Base-by-base conservation (phyloP, 148 eudicot species). In the Persicaria maculosa region DNA sequence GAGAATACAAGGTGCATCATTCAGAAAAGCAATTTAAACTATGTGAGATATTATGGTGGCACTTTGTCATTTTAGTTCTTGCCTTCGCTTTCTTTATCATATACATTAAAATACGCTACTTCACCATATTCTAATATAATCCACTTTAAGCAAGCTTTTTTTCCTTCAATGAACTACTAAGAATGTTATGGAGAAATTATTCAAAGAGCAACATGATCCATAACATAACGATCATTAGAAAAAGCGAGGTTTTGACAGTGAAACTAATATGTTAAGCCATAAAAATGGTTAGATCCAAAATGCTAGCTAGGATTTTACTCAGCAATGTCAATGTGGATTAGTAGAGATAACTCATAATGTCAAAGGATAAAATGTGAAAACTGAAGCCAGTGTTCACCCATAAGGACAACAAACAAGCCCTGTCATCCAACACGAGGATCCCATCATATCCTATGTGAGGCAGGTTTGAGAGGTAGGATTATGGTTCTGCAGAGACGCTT, bases 291-390 rank as follows among this genome's bases (percentile, higher is more conserved):
- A 5, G 12, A 65, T 65, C 17, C 70, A 65, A 65, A 10, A 22
- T 65, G 69, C 69, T 65, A 40, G 69, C 69, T 65, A 65, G 8
- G 46, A 12, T 36, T 65, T 4, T 36, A 65, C 45, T 65, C 19
- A 12, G 40, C 45, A 65, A 0, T 36, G 40, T 40, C n/a, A 22
- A 62, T 14, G 31, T 65, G 17, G 62, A 62, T 31, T 36, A 22
- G 44, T 62, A 31, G 44, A 65, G 19, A 65, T 65, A 36, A 65
- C 17, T 36, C 12, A 65, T 4, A 0, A 36, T 36, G 14, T 59
- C 65, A 59, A 59, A 20, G 4, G 65, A 59, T 59, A 22, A 19
- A 10, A 59, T 20, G 40, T 65, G 46, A 40, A 40, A 11, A 65
- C 16, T 65, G 70, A 57, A 16, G 9, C 62, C 31, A 57, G 19